Conservation (phyloP, 140 eudicot genomes). For the Flaveria floridana region DNA sequence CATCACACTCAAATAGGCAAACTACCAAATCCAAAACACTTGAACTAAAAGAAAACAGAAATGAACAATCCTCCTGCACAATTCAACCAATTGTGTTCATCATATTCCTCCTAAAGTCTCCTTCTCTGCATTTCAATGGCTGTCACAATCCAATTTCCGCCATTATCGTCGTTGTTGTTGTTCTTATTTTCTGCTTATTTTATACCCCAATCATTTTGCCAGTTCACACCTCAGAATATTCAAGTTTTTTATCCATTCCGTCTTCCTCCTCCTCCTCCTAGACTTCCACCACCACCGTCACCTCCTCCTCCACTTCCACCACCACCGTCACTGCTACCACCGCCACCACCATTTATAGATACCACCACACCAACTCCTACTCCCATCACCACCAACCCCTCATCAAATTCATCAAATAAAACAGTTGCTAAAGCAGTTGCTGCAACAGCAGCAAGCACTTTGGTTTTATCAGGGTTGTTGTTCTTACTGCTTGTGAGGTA, state of each 20-base stretch:
- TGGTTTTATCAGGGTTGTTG: conserved; percentile 60
- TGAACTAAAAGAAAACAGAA: conserved; percentile 34
- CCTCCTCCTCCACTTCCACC: conserved; percentile 14
- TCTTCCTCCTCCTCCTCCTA: conserved; percentile 45
- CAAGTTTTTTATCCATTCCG: conserved; percentile 57
- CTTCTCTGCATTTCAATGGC: conserved; percentile 41
- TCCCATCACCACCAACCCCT: not conserved
- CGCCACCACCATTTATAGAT: conserved; percentile 28
- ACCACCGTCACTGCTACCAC: conserved; percentile 18
- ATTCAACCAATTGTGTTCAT: conserved; percentile 25
- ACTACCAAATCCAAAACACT: conserved; percentile 37
- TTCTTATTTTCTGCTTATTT: conserved; percentile 30
- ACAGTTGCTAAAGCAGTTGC: conserved; percentile 65
- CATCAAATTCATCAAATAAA: conserved; percentile 43
- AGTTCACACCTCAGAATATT: conserved; percentile 63
- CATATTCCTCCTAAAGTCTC: conserved; percentile 27
- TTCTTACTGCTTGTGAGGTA: conserved; percentile 46
- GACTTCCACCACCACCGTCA: conserved; percentile 21
- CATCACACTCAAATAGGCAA: conserved; percentile 37
- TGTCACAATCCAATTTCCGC: conserved; percentile 30
- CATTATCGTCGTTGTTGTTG: conserved; percentile 37
- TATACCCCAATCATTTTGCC: conserved; percentile 43
- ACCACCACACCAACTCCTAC: conserved; percentile 6
- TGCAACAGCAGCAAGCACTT: conserved; percentile 66
- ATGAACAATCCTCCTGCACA: conserved; percentile 38